These are phyloP conservation scores for Heterobasidion irregulare DNA, from an alignment of 1,284 basidiomycete genomes.

Conservation along the genomic window DNA sequence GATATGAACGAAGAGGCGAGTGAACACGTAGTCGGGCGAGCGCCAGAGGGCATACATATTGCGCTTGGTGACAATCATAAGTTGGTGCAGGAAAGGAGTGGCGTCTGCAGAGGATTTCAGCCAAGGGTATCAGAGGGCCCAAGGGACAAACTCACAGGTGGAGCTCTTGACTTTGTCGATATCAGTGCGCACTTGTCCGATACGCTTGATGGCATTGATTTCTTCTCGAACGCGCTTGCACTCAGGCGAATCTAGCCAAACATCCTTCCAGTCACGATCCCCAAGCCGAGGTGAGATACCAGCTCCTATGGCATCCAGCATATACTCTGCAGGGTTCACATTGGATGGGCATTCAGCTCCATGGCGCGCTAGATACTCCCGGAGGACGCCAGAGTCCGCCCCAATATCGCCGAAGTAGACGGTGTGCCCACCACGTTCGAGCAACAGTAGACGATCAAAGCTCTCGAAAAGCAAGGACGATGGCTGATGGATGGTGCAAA, in stretches of 20 bases:
- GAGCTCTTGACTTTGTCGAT: neutral
- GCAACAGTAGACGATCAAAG: constrained; percentile 66
- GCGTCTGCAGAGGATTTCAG: constrained; percentile 40
- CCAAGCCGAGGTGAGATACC: constrained; percentile 39
- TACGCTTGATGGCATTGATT: constrained; percentile 24
- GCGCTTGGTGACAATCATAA: constrained; percentile 65
- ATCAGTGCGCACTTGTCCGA: constrained; percentile 53
- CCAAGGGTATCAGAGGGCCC: too few species aligned
- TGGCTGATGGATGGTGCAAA: constrained; percentile 75
- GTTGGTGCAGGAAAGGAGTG: constrained; percentile 74
- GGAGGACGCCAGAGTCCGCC: constrained; percentile 49
- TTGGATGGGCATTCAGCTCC: constrained; percentile 61
- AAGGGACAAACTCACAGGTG: neutral
- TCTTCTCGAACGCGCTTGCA: constrained; percentile 22
- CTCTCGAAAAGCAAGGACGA: constrained; percentile 62
- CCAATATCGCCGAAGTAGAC: constrained; percentile 82
- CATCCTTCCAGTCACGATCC: constrained; percentile 54
- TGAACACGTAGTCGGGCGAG: constrained; percentile 80
- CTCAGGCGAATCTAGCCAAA: constrained; percentile 48
- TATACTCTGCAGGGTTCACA: constrained; percentile 32
- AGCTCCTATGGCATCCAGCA: constrained; percentile 31
- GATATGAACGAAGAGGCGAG: constrained; percentile 70
- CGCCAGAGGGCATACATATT: constrained; percentile 79
- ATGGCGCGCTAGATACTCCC: constrained; percentile 64
- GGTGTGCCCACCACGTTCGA: constrained; percentile 65